Evolutionary conservation across 108 stramenopile genomes (phyloP), one percentile per base, ranked within the genome.

Genomic region (Skeletonema potamos): DNA sequence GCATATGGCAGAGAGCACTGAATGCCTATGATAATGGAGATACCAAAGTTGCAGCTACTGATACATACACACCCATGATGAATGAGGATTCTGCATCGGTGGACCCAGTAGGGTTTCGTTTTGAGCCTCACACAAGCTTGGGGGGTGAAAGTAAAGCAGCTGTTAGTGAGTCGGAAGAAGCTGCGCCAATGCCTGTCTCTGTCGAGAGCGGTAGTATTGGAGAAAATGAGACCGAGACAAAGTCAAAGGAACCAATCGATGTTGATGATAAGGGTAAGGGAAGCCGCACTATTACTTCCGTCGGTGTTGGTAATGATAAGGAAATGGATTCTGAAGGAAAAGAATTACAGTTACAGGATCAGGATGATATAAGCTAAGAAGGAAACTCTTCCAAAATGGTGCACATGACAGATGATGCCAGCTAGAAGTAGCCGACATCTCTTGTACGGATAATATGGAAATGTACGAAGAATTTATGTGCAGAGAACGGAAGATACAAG

Each of bases 1-100:
- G 59, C 10, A 20, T 44, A n/a, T 80, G 79, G 79, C 54, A 63
- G 51, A 64, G 64, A 55, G 66, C 79, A 0, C 55, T 64, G 1
- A 1, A 60, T 48, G 58, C 57, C 6, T 80, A 68, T 13, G 79
- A 20, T 46, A 51, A 22, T 4, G 48, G 6, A 18, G 44, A 18
- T 20, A 46, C 17, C 18, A 20, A 9, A 18, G 22, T 8, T 22
- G 20, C 5, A 22, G 48, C 48, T 8, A 22, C 22, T 10, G 48
- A 6, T 6, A 34, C 22, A 6, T 51, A 1, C 48, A 51, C 15
- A 9, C 48, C 7, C 6, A 7, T 4, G 48, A 51, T 51, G 48
- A 20, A 12, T 17, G 18, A 51, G 22, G 48, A 18, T 51, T 9
- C 48, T 22, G 48, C n/a, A 22, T 4, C 22, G 4, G 22, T 24